Base-by-base conservation (phyloP, 371 early-diverging fungal genomes). In the Mucor circinelloides region DNA sequence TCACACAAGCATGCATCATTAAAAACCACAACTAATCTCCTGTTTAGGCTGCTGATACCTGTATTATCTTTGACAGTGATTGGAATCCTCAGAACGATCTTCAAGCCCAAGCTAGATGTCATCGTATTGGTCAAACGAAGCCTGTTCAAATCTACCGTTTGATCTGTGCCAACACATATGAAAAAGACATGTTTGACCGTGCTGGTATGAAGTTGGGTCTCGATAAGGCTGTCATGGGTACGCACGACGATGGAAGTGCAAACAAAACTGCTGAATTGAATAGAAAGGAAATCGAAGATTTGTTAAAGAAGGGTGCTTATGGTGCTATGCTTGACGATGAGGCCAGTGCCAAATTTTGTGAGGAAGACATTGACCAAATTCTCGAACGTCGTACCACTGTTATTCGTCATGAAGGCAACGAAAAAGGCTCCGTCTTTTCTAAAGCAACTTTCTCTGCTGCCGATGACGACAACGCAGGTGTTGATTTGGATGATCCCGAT, bases 11-110 rank as follows among this genome's bases (percentile, higher is more conserved):
- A n/a, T n/a, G n/a, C n/a, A n/a, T n/a, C n/a, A n/a, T n/a, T n/a
- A n/a, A n/a, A n/a, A 44, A 6, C 32, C 23, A 19, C 54, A 40
- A 31, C 17, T 31, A 30, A 30, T 36, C 10, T 8, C 12, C 36
- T 32, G 9, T 25, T 44, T 69, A 81, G 31, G 93, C 94, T 5
- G 97, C 98, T 4, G 96, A 97, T 77, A 96, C 96, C 1, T 95
- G 95, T 54, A 92, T 97, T 64, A 94, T 97, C 58, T 96, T 89
- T 78, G 97, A 98, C 78, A 91, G 92, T 68, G 97, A 98, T 76
- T 97, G 95, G 95, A 98, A 97, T 80, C 97, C 97, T 12, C 95
- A 96, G 76, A 95, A 94, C 76, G 98, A 98, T 79, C 74, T 96
- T 57, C 97, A 98, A 82, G 99, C 99, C 4, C 92, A 94, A 74